Evolutionary conservation across 768 basidiomycete genomes (phyloP), one percentile per base, ranked within the genome.

Genomic region (Mrakia hoshinonis): DNA sequence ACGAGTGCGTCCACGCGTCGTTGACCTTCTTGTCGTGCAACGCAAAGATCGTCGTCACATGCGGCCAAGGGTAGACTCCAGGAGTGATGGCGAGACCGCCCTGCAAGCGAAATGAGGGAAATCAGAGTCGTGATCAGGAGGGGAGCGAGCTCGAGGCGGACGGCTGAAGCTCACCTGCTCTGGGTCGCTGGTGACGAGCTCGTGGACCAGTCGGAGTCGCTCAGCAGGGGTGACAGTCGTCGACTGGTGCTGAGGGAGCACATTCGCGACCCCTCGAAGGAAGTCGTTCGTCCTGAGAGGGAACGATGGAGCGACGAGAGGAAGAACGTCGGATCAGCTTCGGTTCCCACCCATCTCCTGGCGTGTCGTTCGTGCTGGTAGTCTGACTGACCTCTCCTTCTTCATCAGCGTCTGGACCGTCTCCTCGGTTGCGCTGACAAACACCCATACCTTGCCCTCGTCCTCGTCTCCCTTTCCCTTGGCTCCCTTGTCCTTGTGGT

Each of bases 11-110:
- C 92, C 92, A 94, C 0, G 80, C 75, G 11, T 88, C 84, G 78
- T 95, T 92, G 80, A 91, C 58, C 58, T 85, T 81, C 22, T 86
- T 85, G 79, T 97, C 88, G 76, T 98, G 95, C 10, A 97, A 82
- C 1, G 87, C 86, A 82, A 91, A 86, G 65, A 96, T 84, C 26
- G 87, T 86, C 13, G 58, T 49, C 20, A 72, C 64, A 54, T 72
- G 55, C 12, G 55, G n/a, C 70, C 70, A 72, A 43, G 70, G 70
- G 65, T 67, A 72, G 13, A 64, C 47, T 43, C 65, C 65, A 18
- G 70, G 72, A 36, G 67, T 65, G 48, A 73, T 54, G 12, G 67
- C 67, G 39, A 65, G n/a, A 36, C 72, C 67, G 24, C 67, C 66
- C 49, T 73, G 49, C 29, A 31, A 11, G 12, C 29, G 34, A 38